These are phyloP conservation scores for Epichloe elymi DNA, from an alignment of 2,329 filamentous ascomycete species.

Conservation along the genomic window DNA sequence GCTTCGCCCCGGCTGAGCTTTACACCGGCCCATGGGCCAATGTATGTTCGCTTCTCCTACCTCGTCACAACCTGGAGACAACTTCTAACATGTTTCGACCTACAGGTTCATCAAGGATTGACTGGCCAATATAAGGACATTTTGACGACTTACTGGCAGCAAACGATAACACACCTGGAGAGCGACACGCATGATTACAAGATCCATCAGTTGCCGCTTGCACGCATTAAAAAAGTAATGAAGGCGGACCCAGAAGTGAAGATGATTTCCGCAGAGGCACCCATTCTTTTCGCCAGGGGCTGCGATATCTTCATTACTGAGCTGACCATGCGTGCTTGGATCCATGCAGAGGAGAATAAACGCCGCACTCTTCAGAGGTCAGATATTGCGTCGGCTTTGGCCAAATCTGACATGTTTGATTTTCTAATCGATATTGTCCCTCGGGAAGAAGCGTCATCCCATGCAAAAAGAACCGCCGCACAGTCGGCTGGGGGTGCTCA, in stretches of 20 bases:
- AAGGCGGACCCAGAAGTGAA: constrained; percentile 98
- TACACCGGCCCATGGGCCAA: constrained; percentile 95
- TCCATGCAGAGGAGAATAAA: constrained; percentile 98
- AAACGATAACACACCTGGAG: constrained; percentile 91
- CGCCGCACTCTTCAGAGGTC: constrained; percentile 86
- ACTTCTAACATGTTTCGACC: not conserved
- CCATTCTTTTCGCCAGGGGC: constrained; percentile 94
- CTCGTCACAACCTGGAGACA: not conserved
- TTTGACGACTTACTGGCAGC: constrained; percentile 97
- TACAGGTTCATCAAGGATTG: constrained; percentile 84
- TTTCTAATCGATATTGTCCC: constrained; percentile 98
- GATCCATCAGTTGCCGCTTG: constrained; percentile 86
- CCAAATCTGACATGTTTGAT: constrained; percentile 99
- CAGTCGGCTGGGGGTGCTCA: constrained; percentile 31
- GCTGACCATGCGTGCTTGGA: constrained; percentile 98
- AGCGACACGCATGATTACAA: constrained; percentile 97
- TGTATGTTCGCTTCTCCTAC: constrained; percentile 37
- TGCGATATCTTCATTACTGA: constrained; percentile 99
- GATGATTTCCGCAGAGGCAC: constrained; percentile 98
- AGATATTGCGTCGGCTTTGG: constrained; percentile 88
- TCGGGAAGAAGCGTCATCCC: constrained; percentile 78
- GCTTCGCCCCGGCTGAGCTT: constrained; percentile 82
- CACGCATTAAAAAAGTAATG: constrained; percentile 99
- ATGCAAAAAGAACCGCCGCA: constrained; percentile 61
- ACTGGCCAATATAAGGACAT: constrained; percentile 92